Evolutionary conservation across 2,329 filamentous ascomycete species (phyloP), one percentile per base, ranked within the genome.

Genomic region (Thielaviopsis ethacetica): DNA sequence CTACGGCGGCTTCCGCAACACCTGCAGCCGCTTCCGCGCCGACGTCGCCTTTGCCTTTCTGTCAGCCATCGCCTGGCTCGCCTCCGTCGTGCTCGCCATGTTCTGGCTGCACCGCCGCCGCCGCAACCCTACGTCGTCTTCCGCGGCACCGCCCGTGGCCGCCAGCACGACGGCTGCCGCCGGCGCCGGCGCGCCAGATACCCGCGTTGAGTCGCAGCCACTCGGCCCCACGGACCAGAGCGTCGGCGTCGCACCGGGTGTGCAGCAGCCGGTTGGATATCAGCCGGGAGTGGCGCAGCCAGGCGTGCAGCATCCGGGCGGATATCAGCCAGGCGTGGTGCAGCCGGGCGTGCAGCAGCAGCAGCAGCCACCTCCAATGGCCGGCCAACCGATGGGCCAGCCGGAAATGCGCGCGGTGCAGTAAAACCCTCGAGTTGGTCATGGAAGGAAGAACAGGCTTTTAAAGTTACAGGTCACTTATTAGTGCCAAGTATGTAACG

Each of bases 21-120:
- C 57, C 30, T 91, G 86, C 69, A 76, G 79, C 60, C 78, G 81
- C 65, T 86, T 81, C 78, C 88, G 85, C 71, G 80, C 86, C 49
- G 75, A 80, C 62, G 78, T 87, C 64, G 85, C 85, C 4, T 89
- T 90, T 66, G 73, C 76, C 54, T 90, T 90, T 71, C 70, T 89
- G 58, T 84, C 82, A 2, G 84, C 84, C 59, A 76, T 86, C 63
- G 74, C 83, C 66, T 90, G 85, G 85, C 76, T 89, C 49, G 78
- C 74, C 13, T 85, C 82, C 53, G 77, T 76, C 17, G 65, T 85
- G 21, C 66, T 87, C 51, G 80, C 76, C 53, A 67, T 80, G 64
- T 73, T 78, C 67, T 81, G 77, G 77, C 72, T 77, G 21, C 75
- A 71, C 61, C 71, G 71, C 62, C 69, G 66, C 30, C 22, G 24